Evolutionary conservation across 108 stramenopile species (phyloP), one percentile per base, ranked within the genome.

Genomic region (Nitzschia palea): DNA sequence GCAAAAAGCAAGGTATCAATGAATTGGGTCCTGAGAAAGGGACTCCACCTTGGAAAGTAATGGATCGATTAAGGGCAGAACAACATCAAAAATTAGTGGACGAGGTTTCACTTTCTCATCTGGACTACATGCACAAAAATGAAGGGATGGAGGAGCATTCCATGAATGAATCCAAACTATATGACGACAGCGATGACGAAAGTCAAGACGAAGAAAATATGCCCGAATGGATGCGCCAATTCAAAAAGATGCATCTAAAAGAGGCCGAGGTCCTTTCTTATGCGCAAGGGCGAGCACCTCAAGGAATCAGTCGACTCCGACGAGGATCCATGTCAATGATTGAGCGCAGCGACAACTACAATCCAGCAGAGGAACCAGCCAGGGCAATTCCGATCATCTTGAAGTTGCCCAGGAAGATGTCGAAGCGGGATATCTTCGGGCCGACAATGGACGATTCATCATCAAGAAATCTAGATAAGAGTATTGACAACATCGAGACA

Each of bases 221-320:
- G 8, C 65, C 65, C 10, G 65, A 67, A 29, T 67, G 65, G 65
- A 67, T 67, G 65, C 40, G 44, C 1, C 52, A 55, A 55, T 67
- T 55, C 51, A 25, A 37, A 26, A 53, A 67, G 32, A 67, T 67
- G 65, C 52, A 67, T 29, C 28, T 67, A 23, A 34, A 67, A 40
- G 33, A 53, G 53, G 54, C 54, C 0, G 53, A 42, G 26, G 65
- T 67, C 12, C 12, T 67, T 20, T 55, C 65, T 15, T n/a, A n/a
- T n/a, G 65, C 65, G 1, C 65, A 67, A 55, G 65, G 65, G 14
- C 40, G 54, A 34, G 65, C 65, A 2, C 65, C 65, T 25, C 65
- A 67, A 34, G 40, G 26, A 26, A 26, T 67, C 2, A 55, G 40
- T 29, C 17, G 37, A 45, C 52, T 67, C 5, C 65, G 65, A 20